Evolutionary conservation across 345 rosid species (phyloP).

Genomic region (Lenwebbia sp.): DNA sequence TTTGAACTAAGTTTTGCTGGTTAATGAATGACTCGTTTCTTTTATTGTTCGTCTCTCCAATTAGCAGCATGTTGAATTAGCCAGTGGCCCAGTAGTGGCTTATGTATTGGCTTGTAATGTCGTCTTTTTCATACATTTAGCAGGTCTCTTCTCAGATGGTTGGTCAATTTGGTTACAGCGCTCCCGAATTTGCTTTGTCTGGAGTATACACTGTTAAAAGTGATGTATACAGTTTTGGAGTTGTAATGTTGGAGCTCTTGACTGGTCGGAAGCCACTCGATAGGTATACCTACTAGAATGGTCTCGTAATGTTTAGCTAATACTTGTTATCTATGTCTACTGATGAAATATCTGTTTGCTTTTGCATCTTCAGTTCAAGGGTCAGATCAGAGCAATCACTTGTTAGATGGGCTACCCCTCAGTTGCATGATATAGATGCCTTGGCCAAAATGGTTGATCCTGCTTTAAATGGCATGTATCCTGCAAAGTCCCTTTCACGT

Average conservation of each 20-base stretch:
- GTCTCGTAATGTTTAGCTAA: neutral
- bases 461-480: slow-evolving; percentile 88
- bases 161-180: slow-evolving; percentile 97
- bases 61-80: neutral
- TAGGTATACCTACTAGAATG: slow-evolving; percentile 34
- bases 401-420: slow-evolving; percentile 99
- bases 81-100: neutral
- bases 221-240: slow-evolving; percentile 98
- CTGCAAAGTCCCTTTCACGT: slow-evolving; percentile 95
- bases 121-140: neutral
- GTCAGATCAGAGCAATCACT: slow-evolving; percentile 88
- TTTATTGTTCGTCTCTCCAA: neutral
- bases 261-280: slow-evolving; percentile 98
- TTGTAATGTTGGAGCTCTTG: slow-evolving; percentile 94
- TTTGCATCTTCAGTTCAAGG: slow-evolving; percentile 51
- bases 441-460: slow-evolving; percentile 98
- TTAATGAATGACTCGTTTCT: neutral
- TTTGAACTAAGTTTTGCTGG: neutral
- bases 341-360: neutral
- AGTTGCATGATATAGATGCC: slow-evolving; percentile 93
- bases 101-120: neutral
- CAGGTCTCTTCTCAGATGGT: slow-evolving; percentile 94
- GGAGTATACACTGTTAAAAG: slow-evolving; percentile 95
- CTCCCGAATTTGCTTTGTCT: slow-evolving; percentile 95
- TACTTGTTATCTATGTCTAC: neutral